Evolutionary conservation across 2,329 filamentous ascomycete species (phyloP).

Genomic region (Graphilbum ipis-grandicollis): DNA sequence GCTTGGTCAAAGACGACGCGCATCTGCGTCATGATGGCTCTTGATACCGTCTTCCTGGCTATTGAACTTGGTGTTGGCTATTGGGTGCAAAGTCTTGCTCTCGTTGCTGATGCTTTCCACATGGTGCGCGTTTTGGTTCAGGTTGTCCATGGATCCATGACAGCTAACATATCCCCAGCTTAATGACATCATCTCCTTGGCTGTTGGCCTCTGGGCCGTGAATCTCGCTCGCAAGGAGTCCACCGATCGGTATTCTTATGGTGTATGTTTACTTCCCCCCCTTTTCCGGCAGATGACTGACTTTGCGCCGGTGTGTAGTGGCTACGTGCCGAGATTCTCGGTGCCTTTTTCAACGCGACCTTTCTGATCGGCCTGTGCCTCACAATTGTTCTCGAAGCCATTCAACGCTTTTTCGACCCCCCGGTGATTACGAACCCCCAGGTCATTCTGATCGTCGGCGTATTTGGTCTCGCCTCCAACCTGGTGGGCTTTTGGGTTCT

Average conservation of each 20-base stretch:
- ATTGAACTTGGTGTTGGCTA: constrained; percentile 77
- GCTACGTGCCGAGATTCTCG: constrained; percentile 92
- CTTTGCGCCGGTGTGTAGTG: constrained; percentile 35
- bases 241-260: constrained; percentile 89
- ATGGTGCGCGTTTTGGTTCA: constrained; percentile 45
- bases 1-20: constrained; percentile 74
- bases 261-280: constrained; percentile 38
- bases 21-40: constrained; percentile 81
- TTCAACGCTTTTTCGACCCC: constrained; percentile 81
- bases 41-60: constrained; percentile 80
- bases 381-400: constrained; percentile 88
- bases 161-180: constrained; percentile 33
- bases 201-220: constrained; percentile 90
- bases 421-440: constrained; percentile 73
- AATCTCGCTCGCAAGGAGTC: constrained; percentile 70
- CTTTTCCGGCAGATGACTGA: not conserved
- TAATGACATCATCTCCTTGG: constrained; percentile 91
- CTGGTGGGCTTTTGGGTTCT: constrained; percentile 78
- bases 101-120: constrained; percentile 95
- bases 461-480: constrained; percentile 71
- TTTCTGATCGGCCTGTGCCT: constrained; percentile 93
- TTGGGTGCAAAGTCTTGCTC: constrained; percentile 73
- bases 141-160: not conserved
- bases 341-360: constrained; percentile 91
- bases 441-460: constrained; percentile 80